Evolutionary conservation across 495 filamentous ascomycete genomes (phyloP).

Genomic region (Neurospora cerealis): DNA sequence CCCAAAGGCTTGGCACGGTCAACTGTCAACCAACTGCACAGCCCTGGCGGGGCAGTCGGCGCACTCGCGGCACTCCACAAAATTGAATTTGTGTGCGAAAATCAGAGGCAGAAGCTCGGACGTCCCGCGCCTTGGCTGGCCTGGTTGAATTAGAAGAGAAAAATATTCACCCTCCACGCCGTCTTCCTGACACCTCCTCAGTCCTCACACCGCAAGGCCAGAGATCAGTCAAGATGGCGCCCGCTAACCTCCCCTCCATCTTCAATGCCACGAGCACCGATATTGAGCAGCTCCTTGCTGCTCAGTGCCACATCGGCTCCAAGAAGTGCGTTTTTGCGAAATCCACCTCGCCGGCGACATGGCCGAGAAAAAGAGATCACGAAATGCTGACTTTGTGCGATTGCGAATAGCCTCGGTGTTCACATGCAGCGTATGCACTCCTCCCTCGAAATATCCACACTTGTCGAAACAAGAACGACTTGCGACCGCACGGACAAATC

Average conservation of each 20-base stretch:
- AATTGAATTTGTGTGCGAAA: conserved; percentile 29
- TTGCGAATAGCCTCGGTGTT: conserved; percentile 54
- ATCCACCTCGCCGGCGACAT: background rate
- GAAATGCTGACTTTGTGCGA: conserved; percentile 9
- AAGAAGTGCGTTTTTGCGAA: conserved; percentile 54
- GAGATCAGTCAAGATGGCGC: conserved; percentile 72
- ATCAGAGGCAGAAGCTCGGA: conserved; percentile 12
- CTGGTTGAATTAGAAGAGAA: conserved; percentile 23
- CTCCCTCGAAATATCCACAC: background rate
- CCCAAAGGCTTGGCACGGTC: background rate
- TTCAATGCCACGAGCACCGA: conserved; percentile 67
- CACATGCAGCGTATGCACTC: conserved; percentile 71
- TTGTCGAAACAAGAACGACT: background rate
- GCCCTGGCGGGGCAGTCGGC: conserved; percentile 27
- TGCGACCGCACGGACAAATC: background rate
- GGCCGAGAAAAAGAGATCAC: background rate
- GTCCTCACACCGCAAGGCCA: conserved; percentile 34
- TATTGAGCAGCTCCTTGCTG: conserved; percentile 98
- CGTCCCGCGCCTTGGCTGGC: conserved; percentile 5
- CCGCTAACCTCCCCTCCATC: conserved; percentile 76
- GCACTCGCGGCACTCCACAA: conserved; percentile 19
- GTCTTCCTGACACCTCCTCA: conserved; percentile 41
- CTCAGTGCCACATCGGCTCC: conserved; percentile 92
- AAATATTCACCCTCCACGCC: conserved; percentile 19
- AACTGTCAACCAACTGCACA: conserved; percentile 9